A percentile compares a stretch with the other conserved stretches of the same genome.
Evolutionary conservation across 345 rosid genomes (phyloP).

Genomic region (Tarenaya hassleriana): DNA sequence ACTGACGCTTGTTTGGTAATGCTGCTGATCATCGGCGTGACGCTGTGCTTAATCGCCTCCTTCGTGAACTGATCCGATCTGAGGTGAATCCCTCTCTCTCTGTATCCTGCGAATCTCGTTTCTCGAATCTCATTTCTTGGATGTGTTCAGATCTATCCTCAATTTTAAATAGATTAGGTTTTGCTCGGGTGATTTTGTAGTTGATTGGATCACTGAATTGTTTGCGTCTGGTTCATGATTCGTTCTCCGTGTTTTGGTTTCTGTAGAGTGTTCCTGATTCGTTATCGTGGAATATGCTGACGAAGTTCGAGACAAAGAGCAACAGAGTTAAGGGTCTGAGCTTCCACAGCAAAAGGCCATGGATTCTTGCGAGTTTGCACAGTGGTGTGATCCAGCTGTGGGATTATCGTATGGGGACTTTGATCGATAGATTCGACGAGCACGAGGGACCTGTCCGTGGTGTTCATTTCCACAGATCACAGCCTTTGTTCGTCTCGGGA

Average conservation of each 20-base stretch:
- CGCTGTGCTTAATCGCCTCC: slow-evolving; percentile 5
- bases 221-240: neutral
- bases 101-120: neutral
- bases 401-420: slow-evolving; percentile 93
- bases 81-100: slow-evolving; percentile 27
- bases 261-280: slow-evolving; percentile 7
- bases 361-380: slow-evolving; percentile 94
- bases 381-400: slow-evolving; percentile 95
- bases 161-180: neutral
- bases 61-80: slow-evolving; percentile 36
- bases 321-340: slow-evolving; percentile 90
- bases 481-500: slow-evolving; percentile 89
- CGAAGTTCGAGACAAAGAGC: slow-evolving; percentile 92
- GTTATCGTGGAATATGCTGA: slow-evolving; percentile 48
- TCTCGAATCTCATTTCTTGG: neutral
- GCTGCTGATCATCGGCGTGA: neutral
- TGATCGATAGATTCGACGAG: slow-evolving; percentile 82
- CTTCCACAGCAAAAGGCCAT: slow-evolving; percentile 81
- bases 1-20: neutral
- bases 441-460: slow-evolving; percentile 97
- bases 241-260: slow-evolving; percentile 19
- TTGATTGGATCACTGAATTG: neutral
- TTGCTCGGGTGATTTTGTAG: neutral
- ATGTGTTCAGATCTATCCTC: slow-evolving; percentile 12
- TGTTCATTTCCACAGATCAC: slow-evolving; percentile 83